Evolutionary conservation across 2,329 filamentous ascomycete species (phyloP).

Genomic region (Immersiporthe knoxdaviesiana): DNA sequence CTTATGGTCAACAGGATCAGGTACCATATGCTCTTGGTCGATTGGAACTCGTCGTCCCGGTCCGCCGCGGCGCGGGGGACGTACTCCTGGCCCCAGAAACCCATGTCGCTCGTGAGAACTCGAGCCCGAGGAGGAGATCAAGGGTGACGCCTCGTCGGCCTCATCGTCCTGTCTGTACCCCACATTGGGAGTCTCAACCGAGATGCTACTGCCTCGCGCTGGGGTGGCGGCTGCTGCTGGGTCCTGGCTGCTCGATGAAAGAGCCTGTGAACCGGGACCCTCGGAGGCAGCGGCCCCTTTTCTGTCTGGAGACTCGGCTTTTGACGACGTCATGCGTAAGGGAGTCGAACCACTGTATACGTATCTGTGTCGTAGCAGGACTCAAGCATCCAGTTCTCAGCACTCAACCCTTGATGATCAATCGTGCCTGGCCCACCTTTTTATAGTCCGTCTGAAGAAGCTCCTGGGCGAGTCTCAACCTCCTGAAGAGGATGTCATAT

Average conservation of each 20-base stretch:
- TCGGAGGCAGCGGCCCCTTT: conserved; percentile 33
- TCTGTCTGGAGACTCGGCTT: conserved; percentile 35
- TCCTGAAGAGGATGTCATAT: not conserved
- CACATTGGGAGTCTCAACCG: conserved; percentile 32
- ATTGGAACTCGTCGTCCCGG: conserved; percentile 53
- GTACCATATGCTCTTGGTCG: conserved; percentile 83
- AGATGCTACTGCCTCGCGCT: conserved; percentile 30
- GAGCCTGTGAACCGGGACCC: conserved; percentile 31
- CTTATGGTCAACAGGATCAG: conserved; percentile 83
- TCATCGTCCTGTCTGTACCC: conserved; percentile 31
- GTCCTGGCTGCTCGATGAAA: conserved; percentile 25
- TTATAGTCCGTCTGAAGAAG: not conserved
- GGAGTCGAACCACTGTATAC: not conserved
- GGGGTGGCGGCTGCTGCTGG: conserved; percentile 25
- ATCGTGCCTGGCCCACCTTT: not conserved
- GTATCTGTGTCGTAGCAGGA: not conserved
- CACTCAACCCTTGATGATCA: not conserved
- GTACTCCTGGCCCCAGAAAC: conserved; percentile 38
- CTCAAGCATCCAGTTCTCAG: not conserved
- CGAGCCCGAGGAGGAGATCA: conserved; percentile 48
- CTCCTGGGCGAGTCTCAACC: not conserved
- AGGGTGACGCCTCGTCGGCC: conserved; percentile 52
- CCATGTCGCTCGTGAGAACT: conserved; percentile 40
- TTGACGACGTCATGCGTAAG: conserved; percentile 47
- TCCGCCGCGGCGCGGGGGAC: conserved; percentile 39